Evolutionary conservation across 129 eudicot species (phyloP).

Genomic region (Scalesia atractyloides): DNA sequence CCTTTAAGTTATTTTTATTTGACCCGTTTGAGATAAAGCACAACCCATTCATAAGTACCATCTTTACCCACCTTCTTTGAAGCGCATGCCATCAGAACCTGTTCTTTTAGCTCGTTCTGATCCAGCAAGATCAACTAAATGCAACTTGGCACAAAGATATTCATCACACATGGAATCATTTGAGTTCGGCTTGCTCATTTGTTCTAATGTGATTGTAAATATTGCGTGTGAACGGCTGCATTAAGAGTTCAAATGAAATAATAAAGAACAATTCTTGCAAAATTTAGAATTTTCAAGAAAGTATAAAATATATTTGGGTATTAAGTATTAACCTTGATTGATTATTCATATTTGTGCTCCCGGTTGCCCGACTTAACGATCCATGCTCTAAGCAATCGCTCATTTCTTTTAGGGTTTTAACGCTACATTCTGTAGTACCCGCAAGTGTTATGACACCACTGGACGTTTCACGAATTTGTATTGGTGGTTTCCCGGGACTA

Average conservation of each 20-base stretch:
- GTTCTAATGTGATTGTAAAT: conserved; percentile 95
- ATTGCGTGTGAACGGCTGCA: conserved; percentile 98
- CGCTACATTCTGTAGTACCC: conserved; percentile 87
- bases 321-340: conserved; percentile 70
- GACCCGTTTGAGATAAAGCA: not conserved
- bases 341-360: conserved; percentile 98
- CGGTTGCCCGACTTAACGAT: conserved; percentile 94
- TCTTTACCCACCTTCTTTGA: conserved; percentile 78
- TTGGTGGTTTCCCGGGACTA: conserved; percentile 86
- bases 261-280: conserved; percentile 4
- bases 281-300: not conserved
- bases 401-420: conserved; percentile 91
- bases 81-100: conserved; percentile 98
- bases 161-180: conserved; percentile 78
- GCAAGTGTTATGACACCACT: conserved; percentile 96
- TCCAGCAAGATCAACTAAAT: conserved; percentile 99
- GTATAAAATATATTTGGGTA: not conserved
- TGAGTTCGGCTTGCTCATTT: conserved; percentile 69
- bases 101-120: conserved; percentile 98
- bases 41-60: not conserved
- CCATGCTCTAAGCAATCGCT: conserved; percentile 95
- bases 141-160: conserved; percentile 95
- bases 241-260: conserved; percentile 17
- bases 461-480: conserved; percentile 97
- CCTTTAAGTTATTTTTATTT: not conserved